These are phyloP conservation scores for Metschnikowia sp. DNA, from an alignment of 805 yeast genomes.

Conservation along the genomic window DNA sequence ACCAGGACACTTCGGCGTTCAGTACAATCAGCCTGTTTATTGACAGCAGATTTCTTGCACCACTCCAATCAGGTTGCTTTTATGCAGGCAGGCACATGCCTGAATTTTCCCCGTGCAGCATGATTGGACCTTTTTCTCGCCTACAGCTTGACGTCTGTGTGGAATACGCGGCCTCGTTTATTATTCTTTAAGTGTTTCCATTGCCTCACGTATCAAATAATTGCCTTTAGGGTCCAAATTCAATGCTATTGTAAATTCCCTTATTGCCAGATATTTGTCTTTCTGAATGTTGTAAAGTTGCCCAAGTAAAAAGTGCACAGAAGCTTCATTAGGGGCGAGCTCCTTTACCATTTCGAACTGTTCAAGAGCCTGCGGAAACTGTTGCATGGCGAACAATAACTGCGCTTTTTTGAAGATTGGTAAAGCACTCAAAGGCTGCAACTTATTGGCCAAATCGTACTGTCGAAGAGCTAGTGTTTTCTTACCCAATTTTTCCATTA, in stretches of 20 bases:
- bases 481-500: slow-evolving; percentile 71
- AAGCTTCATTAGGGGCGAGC: slow-evolving; percentile 91
- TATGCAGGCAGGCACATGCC: too few species aligned
- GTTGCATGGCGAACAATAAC: slow-evolving; percentile 64
- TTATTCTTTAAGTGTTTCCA: slow-evolving; percentile 47
- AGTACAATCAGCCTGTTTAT: too few species aligned
- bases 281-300: slow-evolving; percentile 76
- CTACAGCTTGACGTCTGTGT: too few species aligned
- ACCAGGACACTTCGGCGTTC: too few species aligned
- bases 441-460: slow-evolving; percentile 75
- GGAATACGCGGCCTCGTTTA: neutral
- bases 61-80: too few species aligned
- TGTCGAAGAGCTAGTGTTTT: slow-evolving; percentile 72
- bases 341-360: slow-evolving; percentile 70
- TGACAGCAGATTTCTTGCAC: too few species aligned
- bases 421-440: slow-evolving; percentile 83
- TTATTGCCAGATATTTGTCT: slow-evolving; percentile 72
- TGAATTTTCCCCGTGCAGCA: too few species aligned
- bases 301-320: slow-evolving; percentile 86
- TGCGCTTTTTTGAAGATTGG: slow-evolving; percentile 90
- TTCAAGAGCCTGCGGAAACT: slow-evolving; percentile 66
- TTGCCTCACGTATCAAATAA: slow-evolving; percentile 78
- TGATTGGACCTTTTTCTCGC: too few species aligned
- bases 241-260: slow-evolving; percentile 83
- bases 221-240: slow-evolving; percentile 91